Conservation (phyloP, 2,329 filamentous ascomycete species). For the Fusarium scirpi region DNA sequence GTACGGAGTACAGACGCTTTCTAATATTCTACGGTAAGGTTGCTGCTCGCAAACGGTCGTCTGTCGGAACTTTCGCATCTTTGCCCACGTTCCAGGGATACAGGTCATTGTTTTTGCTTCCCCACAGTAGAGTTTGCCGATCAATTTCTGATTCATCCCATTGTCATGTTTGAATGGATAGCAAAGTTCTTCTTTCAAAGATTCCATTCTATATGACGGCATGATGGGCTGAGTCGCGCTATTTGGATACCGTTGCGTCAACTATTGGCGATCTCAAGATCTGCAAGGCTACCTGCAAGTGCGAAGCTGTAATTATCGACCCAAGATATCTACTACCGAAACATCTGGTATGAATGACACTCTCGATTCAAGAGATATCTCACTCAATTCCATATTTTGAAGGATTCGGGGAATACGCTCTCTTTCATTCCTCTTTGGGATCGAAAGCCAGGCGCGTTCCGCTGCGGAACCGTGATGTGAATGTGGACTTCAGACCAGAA, state of each 20-base stretch:
- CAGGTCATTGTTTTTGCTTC: background rate
- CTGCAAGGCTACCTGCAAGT: background rate
- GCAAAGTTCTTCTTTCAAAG: background rate
- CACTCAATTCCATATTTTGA: background rate
- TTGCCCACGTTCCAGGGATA: background rate
- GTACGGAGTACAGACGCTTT: background rate
- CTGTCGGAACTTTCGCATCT: background rate
- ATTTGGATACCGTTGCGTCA: background rate
- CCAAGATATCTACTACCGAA: too few relatives aligned
- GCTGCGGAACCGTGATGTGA: background rate
- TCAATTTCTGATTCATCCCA: background rate
- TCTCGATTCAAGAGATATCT: background rate
- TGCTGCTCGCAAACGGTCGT: background rate
- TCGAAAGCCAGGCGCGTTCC: background rate
- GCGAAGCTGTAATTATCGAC: background rate
- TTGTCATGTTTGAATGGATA: background rate
- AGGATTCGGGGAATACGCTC: background rate
- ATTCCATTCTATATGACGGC: background rate
- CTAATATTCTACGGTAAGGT: slow-evolving; percentile 13
- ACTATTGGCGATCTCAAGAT: background rate
- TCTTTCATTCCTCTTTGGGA: background rate
- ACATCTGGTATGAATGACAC: background rate
- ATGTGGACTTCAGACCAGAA: background rate
- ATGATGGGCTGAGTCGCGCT: background rate
- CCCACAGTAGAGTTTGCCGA: background rate